Evolutionary conservation across 164 flowering plant genomes (phyloP).

Genomic region (Litsea cubeba): DNA sequence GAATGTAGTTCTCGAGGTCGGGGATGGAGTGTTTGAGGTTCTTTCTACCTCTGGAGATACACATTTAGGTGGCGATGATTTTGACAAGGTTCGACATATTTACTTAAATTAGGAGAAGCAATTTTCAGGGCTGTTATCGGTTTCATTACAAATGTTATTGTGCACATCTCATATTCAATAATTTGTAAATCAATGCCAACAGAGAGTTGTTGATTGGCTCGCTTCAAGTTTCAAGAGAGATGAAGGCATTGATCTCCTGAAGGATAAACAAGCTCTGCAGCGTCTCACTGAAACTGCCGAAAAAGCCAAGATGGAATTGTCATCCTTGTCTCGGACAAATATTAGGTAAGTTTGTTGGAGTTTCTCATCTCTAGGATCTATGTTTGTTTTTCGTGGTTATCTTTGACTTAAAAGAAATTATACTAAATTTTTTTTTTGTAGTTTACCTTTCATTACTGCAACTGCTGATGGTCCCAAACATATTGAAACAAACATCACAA

Average conservation of each 20-base stretch:
- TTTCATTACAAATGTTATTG: no score
- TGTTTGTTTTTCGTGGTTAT: neutral
- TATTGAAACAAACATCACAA: conserved; percentile 76
- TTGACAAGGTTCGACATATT: conserved; percentile 58
- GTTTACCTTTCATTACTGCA: conserved; percentile 82
- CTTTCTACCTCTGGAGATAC: conserved; percentile 80
- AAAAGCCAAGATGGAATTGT: conserved; percentile 70
- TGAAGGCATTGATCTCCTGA: conserved; percentile 19
- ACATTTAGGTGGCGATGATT: conserved; percentile 85
- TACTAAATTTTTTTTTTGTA: conserved; percentile 24
- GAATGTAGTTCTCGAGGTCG: conserved; percentile 78
- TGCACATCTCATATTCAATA: neutral
- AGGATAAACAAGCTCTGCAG: conserved; percentile 35
- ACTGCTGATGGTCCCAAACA: conserved; percentile 87
- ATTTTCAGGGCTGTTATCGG: no score
- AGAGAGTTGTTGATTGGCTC: conserved; percentile 18
- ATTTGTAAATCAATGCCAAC: neutral
- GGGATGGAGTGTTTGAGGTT: conserved; percentile 90
- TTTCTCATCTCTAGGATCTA: neutral
- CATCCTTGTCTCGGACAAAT: conserved; percentile 59
- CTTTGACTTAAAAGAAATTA: neutral
- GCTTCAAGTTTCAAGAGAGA: conserved; percentile 12
- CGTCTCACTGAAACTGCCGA: conserved; percentile 70
- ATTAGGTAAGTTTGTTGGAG: conserved; percentile 36
- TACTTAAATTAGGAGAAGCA: no score